A percentile compares a stretch with the other conserved stretches of the same genome.
Evolutionary conservation across 805 yeast species (phyloP).

Genomic region (Candida sanyiensis): DNA sequence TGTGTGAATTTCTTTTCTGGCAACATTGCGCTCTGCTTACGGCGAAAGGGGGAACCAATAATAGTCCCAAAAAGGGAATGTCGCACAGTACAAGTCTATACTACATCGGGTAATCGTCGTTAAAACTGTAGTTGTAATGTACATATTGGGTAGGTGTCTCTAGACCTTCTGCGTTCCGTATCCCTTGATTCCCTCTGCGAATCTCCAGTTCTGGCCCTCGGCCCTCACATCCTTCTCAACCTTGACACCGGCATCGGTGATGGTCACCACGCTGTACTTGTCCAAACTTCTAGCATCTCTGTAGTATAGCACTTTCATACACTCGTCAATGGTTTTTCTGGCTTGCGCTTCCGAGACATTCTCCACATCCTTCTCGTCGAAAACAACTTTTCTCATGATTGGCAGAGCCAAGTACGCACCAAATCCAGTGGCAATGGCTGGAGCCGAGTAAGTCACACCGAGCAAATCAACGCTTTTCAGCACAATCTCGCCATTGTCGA

Average conservation of each 20-base stretch:
- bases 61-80: too few species aligned
- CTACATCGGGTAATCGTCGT: too few species aligned
- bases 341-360: slow-evolving; percentile 73
- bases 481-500: slow-evolving; percentile 66
- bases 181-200: slow-evolving; percentile 84
- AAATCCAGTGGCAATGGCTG: slow-evolving; percentile 91
- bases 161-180: slow-evolving; percentile 69
- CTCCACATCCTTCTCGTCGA: slow-evolving; percentile 67
- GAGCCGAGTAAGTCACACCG: slow-evolving; percentile 87
- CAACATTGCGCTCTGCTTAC: too few species aligned
- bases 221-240: slow-evolving; percentile 64
- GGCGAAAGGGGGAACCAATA: too few species aligned
- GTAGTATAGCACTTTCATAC: slow-evolving; percentile 92
- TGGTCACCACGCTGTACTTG: slow-evolving; percentile 72
- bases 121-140: background rate
- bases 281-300: slow-evolving; percentile 94
- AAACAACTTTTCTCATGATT: slow-evolving; percentile 76
- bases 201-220: slow-evolving; percentile 80
- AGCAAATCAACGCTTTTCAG: slow-evolving; percentile 83
- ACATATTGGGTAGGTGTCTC: background rate
- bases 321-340: slow-evolving; percentile 64
- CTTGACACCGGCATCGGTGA: slow-evolving; percentile 57
- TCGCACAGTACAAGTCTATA: too few species aligned
- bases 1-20: too few species aligned
- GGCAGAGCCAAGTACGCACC: slow-evolving; percentile 96